Base-by-base conservation (phyloP, 1,284 basidiomycete species). In the Ganoderma leucocontextum region DNA sequence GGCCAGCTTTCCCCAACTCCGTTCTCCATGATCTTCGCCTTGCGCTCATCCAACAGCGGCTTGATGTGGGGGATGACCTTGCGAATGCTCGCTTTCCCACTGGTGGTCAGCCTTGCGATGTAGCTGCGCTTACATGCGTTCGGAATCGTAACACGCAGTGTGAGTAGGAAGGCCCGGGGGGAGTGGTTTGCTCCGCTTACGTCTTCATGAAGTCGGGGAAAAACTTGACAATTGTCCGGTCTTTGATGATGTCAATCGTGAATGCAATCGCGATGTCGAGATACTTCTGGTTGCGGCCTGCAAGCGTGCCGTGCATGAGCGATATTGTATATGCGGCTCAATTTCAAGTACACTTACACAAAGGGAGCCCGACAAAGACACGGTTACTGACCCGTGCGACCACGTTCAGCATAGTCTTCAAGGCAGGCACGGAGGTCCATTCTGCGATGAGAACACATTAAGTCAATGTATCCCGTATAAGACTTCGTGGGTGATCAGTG, bases 301-400 rank as follows among this genome's bases (percentile, higher is more conserved):
- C 1, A 59, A 15, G 57, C 12, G 35, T n/a, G 35, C n/a, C n/a
- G 15, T 33, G 29, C 15, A 55, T 55, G 52, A 29, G 17, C 12
- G 25, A 33, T 7, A 33, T 33, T 15, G 1, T 5, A 2, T 6
- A 58, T 35, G 57, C 3, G 17, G 19, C n/a, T 57, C 8, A 17
- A 4, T 41, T 22, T 53, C 13, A 29, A 29, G 52, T 2, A 3
- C 29, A 59, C 38, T 41, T 10, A 79, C 85, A 85, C 5, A 83
- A 60, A 7, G 82, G 82, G 4, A 78, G 64, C 3, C 85, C 84
- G 63, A 87, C 81, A 65, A 87, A 83, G 12, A 83, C 80, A 52
- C 84, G 80, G 71, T 85, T 86, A 68, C 79, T 83, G 38, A 82
- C 79, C 36, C 83, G 78, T 10, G 83, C 82, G 52, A 86, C 79